Conservation (phyloP, 495 filamentous ascomycete species). For the Hypomontagnella submonticulosa region DNA sequence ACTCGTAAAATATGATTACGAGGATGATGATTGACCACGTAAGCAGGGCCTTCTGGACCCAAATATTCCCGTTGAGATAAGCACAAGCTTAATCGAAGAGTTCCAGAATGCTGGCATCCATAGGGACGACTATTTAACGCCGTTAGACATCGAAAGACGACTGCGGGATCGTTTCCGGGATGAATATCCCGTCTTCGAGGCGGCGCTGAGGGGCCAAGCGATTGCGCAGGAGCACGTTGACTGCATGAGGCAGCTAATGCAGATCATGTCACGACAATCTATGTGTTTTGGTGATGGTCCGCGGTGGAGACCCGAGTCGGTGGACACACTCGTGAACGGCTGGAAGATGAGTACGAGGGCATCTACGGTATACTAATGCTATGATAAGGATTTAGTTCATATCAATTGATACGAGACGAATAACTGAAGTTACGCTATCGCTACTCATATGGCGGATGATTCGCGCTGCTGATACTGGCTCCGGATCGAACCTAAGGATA, state of each 20-base stretch:
- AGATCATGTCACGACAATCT: slow-evolving; percentile 24
- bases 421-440: too few relatives aligned
- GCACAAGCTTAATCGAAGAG: background rate
- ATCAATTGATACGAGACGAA: background rate
- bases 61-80: background rate
- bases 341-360: slow-evolving; percentile 18
- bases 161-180: slow-evolving; percentile 32
- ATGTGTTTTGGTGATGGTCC: slow-evolving; percentile 36
- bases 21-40: background rate
- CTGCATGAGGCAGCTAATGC: slow-evolving; percentile 31
- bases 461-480: too few relatives aligned
- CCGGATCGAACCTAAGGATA: too few relatives aligned
- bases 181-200: slow-evolving; percentile 35
- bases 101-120: slow-evolving; percentile 8
- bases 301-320: slow-evolving; percentile 26
- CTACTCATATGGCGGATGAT: too few relatives aligned
- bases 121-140: slow-evolving; percentile 29
- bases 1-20: background rate
- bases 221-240: slow-evolving; percentile 21
- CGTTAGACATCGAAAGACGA: slow-evolving; percentile 21
- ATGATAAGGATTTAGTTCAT: background rate
- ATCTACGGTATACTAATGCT: slow-evolving; percentile 4
- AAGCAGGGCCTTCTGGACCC: slow-evolving; percentile 17
- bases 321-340: slow-evolving; percentile 14
- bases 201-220: slow-evolving; percentile 25